Percentiles rank a stretch among this genome's conserved stretches.
Conservation (phyloP, 257 asterid genomes). For the Nicotiana sylvestris region DNA sequence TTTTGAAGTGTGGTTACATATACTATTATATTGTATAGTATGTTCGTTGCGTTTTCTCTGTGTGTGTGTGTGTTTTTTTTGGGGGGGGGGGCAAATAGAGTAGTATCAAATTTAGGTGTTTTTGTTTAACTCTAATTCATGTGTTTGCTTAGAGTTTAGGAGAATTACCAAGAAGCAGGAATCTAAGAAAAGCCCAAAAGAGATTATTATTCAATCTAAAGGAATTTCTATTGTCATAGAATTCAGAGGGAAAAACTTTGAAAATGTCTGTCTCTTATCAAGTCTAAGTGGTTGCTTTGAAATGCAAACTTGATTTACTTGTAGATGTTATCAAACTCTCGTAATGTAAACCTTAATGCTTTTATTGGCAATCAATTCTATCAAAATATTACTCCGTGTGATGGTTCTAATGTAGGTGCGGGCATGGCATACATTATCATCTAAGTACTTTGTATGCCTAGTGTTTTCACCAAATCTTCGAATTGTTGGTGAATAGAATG, state of each 20-base stretch:
- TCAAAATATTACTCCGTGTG: too few relatives aligned
- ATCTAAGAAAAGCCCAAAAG: not conserved
- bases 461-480: not conserved
- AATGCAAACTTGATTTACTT: not conserved
- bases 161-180: not conserved
- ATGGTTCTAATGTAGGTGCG: not conserved
- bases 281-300: not conserved
- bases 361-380: not conserved
- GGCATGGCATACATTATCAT: not conserved
- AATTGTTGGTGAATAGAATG: not conserved
- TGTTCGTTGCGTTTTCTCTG: not conserved
- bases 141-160: not conserved
- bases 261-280: not conserved
- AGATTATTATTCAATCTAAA: not conserved
- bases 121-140: not conserved
- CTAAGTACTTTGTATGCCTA: not conserved
- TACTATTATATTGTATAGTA: not conserved
- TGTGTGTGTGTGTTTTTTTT: not conserved
- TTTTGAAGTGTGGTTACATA: not conserved
- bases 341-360: not conserved
- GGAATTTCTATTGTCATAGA: not conserved
- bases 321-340: not conserved
- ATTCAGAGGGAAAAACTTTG: not conserved
- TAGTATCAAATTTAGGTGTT: not conserved
- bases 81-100: not conserved